Percentiles rank a stretch among this genome's conserved stretches.
Evolutionary conservation across 202 grass and related monocot genomes (phyloP).

Genomic region (Elaeis oleifera): DNA sequence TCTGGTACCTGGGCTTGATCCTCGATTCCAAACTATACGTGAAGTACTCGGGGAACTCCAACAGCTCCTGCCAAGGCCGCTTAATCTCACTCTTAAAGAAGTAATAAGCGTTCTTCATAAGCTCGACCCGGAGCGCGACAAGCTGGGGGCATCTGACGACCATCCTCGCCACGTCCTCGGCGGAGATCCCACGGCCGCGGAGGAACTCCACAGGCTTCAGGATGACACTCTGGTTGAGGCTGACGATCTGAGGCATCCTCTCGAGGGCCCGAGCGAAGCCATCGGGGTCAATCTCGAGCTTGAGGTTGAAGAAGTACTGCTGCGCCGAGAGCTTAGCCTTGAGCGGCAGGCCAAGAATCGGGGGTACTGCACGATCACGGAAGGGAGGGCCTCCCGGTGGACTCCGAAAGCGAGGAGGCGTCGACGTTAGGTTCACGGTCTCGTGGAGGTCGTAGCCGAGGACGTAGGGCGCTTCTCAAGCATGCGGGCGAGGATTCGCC

Average conservation of each 20-base stretch:
- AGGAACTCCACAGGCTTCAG: constrained; percentile 72
- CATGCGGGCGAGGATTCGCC: constrained; percentile 68
- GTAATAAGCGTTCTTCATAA: constrained; percentile 90
- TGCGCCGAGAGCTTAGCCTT: constrained; percentile 75
- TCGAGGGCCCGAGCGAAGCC: constrained; percentile 55
- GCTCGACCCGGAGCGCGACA: constrained; percentile 43
- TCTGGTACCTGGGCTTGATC: constrained; percentile 80
- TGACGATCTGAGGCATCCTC: constrained; percentile 82
- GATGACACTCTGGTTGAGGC: constrained; percentile 70
- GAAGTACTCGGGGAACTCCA: constrained; percentile 87
- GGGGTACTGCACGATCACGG: constrained; percentile 56
- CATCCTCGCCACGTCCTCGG: constrained; percentile 70
- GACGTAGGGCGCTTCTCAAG: constrained; percentile 77
- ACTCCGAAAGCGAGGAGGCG: constrained; percentile 63
- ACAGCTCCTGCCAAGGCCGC: constrained; percentile 51
- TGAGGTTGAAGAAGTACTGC: constrained; percentile 87
- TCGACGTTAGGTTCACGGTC: constrained; percentile 77
- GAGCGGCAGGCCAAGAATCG: constrained; percentile 67
- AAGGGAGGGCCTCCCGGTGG: constrained; percentile 51
- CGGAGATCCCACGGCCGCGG: constrained; percentile 43
- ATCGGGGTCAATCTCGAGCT: constrained; percentile 72
- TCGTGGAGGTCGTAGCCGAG: constrained; percentile 79
- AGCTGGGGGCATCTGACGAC: constrained; percentile 73
- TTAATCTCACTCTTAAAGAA: constrained; percentile 91
- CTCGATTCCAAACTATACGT: constrained; percentile 91